Percentiles rank a stretch among this genome's conserved stretches.
phyloP scores from a whole-genome alignment of 345 rosid genomes.

The Litchi chinensis region DNA sequence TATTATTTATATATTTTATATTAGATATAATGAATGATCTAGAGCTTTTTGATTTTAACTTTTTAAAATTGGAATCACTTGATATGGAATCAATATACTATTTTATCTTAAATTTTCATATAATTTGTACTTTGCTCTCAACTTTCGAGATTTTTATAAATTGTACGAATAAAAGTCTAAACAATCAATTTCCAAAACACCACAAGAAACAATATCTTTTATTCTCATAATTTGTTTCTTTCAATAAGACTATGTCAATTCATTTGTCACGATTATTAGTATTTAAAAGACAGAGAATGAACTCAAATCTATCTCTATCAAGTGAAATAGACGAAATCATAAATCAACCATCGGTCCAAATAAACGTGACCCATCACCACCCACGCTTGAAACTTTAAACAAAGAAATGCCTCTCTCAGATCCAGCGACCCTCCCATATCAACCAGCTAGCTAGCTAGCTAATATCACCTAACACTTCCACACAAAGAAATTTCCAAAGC shows the following conservation, averaged over 20 bases:
- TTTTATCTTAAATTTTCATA: no score
- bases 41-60: no score
- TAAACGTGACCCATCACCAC: slow-evolving; percentile 8
- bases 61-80: no score
- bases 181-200: not conserved
- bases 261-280: not conserved
- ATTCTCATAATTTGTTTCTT: not conserved
- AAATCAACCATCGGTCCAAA: not conserved
- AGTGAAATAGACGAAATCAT: not conserved
- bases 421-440: not conserved
- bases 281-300: not conserved
- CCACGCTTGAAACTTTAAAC: not conserved
- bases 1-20: no score
- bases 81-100: no score
- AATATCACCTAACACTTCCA: not conserved
- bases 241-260: no score
- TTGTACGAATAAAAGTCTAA: no score
- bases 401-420: not conserved
- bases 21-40: no score
- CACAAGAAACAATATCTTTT: no score
- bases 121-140: no score
- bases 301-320: not conserved
- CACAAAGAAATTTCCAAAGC: not conserved
- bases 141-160: not conserved
- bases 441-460: not conserved